phyloP scores from a whole-genome alignment of 208 protist species.

The Wallacemonas sp. region DNA sequence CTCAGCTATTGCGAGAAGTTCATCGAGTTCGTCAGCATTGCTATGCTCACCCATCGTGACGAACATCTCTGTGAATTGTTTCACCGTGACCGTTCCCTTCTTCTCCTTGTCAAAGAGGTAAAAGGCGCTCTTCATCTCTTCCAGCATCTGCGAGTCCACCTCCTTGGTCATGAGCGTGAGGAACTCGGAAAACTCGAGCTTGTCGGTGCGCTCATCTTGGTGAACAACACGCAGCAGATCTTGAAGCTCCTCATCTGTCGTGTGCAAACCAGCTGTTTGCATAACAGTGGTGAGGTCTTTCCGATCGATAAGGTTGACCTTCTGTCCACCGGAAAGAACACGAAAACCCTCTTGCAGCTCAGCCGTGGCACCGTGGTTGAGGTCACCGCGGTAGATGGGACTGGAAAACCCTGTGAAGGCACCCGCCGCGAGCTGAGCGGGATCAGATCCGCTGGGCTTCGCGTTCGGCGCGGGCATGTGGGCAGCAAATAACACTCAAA shows the following conservation, averaged over 20 bases:
- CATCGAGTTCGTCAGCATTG: constrained; percentile 79
- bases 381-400: constrained; percentile 24
- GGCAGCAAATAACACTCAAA: too few species aligned
- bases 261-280: constrained; percentile 94
- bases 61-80: constrained; percentile 63
- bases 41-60: constrained; percentile 78
- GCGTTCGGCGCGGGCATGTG: too few species aligned
- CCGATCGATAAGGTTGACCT: constrained; percentile 87
- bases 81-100: constrained; percentile 72
- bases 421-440: neutral
- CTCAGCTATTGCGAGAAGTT: constrained; percentile 64
- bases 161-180: constrained; percentile 50
- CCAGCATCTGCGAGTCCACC: constrained; percentile 40
- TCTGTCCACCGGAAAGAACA: constrained; percentile 96
- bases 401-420: constrained; percentile 23
- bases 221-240: constrained; percentile 96
- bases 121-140: constrained; percentile 84
- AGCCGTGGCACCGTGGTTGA: constrained; percentile 96
- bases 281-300: constrained; percentile 98
- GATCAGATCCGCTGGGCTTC: neutral
- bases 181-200: constrained; percentile 93
- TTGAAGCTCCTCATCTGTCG: constrained; percentile 87
- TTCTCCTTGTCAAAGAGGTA: constrained; percentile 74
- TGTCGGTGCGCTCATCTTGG: constrained; percentile 42
- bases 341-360: constrained; percentile 99